Conservation (phyloP, 2,329 filamentous ascomycete genomes). For the Nannizziopsis arthrosporioides region DNA sequence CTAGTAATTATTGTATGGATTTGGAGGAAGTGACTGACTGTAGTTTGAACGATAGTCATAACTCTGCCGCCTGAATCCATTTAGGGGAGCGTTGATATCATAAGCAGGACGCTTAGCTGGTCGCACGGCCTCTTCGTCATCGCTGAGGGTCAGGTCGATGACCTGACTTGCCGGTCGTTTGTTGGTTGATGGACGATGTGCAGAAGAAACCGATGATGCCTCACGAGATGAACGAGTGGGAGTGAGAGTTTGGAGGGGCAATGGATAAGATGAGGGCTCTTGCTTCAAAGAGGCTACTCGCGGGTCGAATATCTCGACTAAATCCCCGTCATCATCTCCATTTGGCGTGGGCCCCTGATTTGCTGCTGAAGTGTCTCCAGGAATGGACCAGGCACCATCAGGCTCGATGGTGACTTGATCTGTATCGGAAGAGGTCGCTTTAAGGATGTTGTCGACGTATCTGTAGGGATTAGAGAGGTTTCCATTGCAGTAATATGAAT, state of each 20-base stretch:
- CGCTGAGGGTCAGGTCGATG: slow-evolving; percentile 45
- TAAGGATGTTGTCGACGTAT: slow-evolving; percentile 79
- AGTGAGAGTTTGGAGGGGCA: slow-evolving; percentile 14
- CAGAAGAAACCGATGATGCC: slow-evolving; percentile 30
- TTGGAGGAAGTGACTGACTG: slow-evolving; percentile 4
- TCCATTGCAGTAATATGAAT: background rate
- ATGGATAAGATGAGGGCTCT: slow-evolving; percentile 24
- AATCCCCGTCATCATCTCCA: slow-evolving; percentile 37
- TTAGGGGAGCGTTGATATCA: slow-evolving; percentile 12
- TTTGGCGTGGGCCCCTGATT: slow-evolving; percentile 22
- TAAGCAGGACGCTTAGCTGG: slow-evolving; percentile 27
- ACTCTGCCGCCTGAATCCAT: slow-evolving; percentile 13
- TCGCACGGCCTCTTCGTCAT: slow-evolving; percentile 35
- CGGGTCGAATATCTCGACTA: slow-evolving; percentile 40
- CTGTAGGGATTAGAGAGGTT: slow-evolving; percentile 31
- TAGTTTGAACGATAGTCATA: slow-evolving; percentile 6
- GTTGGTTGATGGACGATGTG: slow-evolving; percentile 25
- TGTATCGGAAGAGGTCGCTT: slow-evolving; percentile 54
- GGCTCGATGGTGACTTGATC: slow-evolving; percentile 89
- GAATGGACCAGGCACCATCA: slow-evolving; percentile 61
- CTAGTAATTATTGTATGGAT: slow-evolving; percentile 7
- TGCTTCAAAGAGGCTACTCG: slow-evolving; percentile 29
- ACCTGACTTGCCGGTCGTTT: slow-evolving; percentile 40
- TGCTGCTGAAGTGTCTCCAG: slow-evolving; percentile 31
- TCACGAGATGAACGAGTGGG: slow-evolving; percentile 27